phyloP scores from a whole-genome alignment of 441 rosid genomes.

The Adansonia madagascariensis region DNA sequence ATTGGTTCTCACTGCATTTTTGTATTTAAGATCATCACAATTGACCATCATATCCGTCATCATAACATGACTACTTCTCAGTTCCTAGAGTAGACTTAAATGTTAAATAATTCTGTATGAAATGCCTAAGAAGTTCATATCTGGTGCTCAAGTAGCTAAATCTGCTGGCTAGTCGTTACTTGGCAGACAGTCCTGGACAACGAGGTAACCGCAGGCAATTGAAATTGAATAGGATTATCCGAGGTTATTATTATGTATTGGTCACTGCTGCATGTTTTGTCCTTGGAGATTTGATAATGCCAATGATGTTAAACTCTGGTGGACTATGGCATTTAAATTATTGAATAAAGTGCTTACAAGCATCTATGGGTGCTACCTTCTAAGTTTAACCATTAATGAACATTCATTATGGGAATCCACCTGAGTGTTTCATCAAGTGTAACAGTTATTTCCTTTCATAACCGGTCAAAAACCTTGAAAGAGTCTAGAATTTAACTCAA shows the following conservation, averaged over 20 bases:
- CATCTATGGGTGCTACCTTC: background rate
- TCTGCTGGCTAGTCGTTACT: too few relatives aligned
- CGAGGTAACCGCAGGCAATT: too few relatives aligned
- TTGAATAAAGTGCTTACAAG: background rate
- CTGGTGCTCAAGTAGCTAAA: too few relatives aligned
- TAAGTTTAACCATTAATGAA: background rate
- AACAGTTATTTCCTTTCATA: too few relatives aligned
- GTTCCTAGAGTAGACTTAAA: background rate
- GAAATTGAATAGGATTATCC: too few relatives aligned
- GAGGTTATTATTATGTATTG: background rate
- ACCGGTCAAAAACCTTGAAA: too few relatives aligned
- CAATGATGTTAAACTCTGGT: background rate
- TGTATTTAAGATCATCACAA: background rate
- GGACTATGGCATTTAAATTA: background rate
- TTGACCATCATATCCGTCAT: background rate
- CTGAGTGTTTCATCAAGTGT: too few relatives aligned
- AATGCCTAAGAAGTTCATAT: background rate
- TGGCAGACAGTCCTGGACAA: too few relatives aligned
- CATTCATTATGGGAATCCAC: too few relatives aligned
- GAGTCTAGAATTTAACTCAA: too few relatives aligned
- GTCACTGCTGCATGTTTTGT: too few relatives aligned
- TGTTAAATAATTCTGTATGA: background rate
- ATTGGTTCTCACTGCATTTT: constrained; percentile 2
- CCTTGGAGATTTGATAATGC: background rate
- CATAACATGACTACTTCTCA: background rate